Conservation (phyloP, 345 rosid genomes). For the Psidium guajava region DNA sequence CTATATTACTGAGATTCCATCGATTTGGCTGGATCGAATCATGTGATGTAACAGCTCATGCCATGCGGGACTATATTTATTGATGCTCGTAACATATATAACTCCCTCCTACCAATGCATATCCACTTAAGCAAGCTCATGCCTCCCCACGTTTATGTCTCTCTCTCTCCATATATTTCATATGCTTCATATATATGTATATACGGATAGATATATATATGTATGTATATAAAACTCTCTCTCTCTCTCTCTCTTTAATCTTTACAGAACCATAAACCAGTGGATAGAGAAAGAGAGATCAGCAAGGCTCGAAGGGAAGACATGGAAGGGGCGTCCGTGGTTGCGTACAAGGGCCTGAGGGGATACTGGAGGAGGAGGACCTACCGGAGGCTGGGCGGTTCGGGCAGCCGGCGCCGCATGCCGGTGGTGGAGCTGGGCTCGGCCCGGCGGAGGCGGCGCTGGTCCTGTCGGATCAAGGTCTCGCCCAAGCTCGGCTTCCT, state of each 20-base stretch:
- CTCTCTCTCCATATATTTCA: background rate
- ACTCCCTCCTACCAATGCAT: background rate
- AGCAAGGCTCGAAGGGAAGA: background rate
- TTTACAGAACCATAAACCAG: background rate
- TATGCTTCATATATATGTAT: background rate
- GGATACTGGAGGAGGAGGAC: slow-evolving; percentile 34
- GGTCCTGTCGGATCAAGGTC: slow-evolving; percentile 41
- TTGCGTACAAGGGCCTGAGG: slow-evolving; percentile 1
- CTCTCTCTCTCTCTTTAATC: slow-evolving; percentile 4
- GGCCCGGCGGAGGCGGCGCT: slow-evolving; percentile 11
- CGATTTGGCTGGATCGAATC: background rate
- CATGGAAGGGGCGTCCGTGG: slow-evolving; percentile 5
- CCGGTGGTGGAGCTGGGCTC: slow-evolving; percentile 6
- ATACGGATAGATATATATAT: background rate
- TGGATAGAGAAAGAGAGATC: background rate
- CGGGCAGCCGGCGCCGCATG: slow-evolving; percentile 1
- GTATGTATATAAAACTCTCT: background rate
- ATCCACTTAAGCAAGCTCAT: background rate
- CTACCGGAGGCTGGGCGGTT: slow-evolving; percentile 35
- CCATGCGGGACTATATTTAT: background rate
- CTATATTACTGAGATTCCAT: background rate
- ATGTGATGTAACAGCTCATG: background rate
- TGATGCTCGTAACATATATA: background rate
- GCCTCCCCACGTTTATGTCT: background rate
- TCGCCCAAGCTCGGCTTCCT: slow-evolving; percentile 26